A percentile compares a stretch with the other conserved stretches of the same genome.
Conservation (phyloP, 2,329 filamentous ascomycete species). For the Coniochaeta sp. region DNA sequence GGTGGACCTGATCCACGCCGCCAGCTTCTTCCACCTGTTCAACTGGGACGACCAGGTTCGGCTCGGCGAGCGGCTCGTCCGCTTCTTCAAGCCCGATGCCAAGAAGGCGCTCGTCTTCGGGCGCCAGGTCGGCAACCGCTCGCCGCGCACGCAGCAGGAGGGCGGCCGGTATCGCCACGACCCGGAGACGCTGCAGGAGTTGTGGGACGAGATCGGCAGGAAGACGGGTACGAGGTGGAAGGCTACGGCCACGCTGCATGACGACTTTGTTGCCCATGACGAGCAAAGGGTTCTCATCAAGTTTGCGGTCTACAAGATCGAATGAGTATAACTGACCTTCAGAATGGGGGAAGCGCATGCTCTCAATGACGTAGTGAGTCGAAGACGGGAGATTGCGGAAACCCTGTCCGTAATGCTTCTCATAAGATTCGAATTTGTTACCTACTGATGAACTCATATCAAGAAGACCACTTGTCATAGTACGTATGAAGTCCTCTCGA, state of each 20-base stretch:
- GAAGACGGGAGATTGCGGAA: too few species aligned
- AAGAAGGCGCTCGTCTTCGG: conserved; percentile 17
- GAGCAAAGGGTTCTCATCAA: neutral
- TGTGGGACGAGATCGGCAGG: conserved; percentile 32
- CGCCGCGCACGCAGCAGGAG: conserved; percentile 11
- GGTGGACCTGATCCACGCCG: conserved; percentile 20
- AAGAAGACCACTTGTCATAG: too few species aligned
- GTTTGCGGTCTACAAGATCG: neutral
- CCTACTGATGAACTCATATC: too few species aligned
- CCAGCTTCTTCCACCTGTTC: conserved; percentile 25
- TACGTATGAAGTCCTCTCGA: too few species aligned
- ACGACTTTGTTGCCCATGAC: neutral
- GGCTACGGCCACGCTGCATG: conserved; percentile 2
- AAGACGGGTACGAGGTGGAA: conserved; percentile 28
- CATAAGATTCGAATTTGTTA: too few species aligned
- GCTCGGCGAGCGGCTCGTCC: conserved; percentile 15
- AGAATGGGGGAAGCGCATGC: too few species aligned
- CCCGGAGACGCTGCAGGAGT: conserved; percentile 26
- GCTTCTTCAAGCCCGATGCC: conserved; percentile 14
- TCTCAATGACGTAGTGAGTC: too few species aligned
- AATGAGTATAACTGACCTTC: neutral
- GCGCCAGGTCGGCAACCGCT: conserved; percentile 17
- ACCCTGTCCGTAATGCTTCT: too few species aligned
- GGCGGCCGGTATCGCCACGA: conserved; percentile 29
- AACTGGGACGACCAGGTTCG: conserved; percentile 17